A percentile compares a stretch with the other conserved stretches of the same genome.
These are phyloP conservation scores for Claviceps sp. DNA, from an alignment of 2,329 filamentous ascomycete genomes.

Conservation along the genomic window DNA sequence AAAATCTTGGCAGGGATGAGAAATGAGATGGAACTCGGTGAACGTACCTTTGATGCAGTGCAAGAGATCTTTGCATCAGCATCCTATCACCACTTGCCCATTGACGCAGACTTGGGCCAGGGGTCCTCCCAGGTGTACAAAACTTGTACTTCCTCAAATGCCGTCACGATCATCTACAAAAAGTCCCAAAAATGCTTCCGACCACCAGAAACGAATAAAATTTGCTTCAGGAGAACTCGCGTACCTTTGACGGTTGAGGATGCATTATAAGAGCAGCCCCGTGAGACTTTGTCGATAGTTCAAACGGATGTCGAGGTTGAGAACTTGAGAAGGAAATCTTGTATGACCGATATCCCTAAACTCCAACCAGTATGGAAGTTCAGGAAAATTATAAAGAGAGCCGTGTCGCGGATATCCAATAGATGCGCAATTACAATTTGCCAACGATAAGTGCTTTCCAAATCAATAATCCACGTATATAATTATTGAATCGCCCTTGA, in stretches of 20 bases:
- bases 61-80: neutral
- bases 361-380: neutral
- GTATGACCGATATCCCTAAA: neutral
- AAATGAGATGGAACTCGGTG: constrained; percentile 1
- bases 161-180: neutral
- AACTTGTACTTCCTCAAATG: neutral
- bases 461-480: neutral
- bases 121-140: neutral
- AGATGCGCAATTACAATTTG: too few relatives aligned
- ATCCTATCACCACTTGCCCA: neutral
- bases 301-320: neutral
- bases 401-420: neutral
- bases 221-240: neutral
- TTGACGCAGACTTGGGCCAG: neutral
- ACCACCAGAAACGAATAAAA: neutral
- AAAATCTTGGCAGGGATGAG: constrained; percentile 1
- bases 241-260: constrained; percentile 5
- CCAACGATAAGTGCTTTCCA: neutral
- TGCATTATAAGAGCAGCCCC: constrained; percentile 2
- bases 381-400: neutral
- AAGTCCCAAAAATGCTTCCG: neutral
- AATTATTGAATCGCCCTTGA: neutral
- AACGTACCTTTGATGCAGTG: constrained; percentile 4
- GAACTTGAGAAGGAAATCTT: neutral
- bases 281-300: neutral